phyloP scores from a whole-genome alignment of 352 stramenopile genomes.

The Globisporangium uncinulatum region DNA sequence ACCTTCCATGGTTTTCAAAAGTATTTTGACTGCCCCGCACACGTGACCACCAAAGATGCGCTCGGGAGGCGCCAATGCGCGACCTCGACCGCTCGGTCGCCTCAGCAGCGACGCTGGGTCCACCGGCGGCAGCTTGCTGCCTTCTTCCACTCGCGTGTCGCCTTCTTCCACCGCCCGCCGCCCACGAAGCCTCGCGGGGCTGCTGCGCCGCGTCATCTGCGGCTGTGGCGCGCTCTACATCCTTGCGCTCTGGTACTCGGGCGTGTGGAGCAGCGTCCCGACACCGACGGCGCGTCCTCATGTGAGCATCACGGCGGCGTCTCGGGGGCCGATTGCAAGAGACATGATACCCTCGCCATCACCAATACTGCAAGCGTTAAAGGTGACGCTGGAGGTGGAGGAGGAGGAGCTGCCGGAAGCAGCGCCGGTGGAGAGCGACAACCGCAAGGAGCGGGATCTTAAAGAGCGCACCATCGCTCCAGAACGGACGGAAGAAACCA shows the following conservation, averaged over 20 bases:
- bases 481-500: too few species aligned
- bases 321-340: neutral
- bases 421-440: neutral
- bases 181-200: conserved; percentile 3
- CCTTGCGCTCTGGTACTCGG: conserved; percentile 16
- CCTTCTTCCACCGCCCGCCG: neutral
- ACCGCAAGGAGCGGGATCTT: neutral
- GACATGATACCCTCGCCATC: neutral
- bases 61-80: neutral
- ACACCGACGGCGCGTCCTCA: neutral
- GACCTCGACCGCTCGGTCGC: conserved; percentile 1
- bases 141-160: neutral
- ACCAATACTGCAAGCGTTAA: neutral
- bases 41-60: neutral
- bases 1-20: too few species aligned
- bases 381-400: neutral
- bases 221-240: conserved; percentile 23
- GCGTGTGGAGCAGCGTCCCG: conserved; percentile 9
- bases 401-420: neutral
- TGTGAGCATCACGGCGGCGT: too few species aligned
- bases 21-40: too few species aligned
- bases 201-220: conserved; percentile 15
- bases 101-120: neutral
- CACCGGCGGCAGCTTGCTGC: conserved; percentile 6
- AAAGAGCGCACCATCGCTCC: neutral